These are phyloP conservation scores for Echinosophora koreensis DNA, from an alignment of 306 rosid genomes.

Conservation along the genomic window DNA sequence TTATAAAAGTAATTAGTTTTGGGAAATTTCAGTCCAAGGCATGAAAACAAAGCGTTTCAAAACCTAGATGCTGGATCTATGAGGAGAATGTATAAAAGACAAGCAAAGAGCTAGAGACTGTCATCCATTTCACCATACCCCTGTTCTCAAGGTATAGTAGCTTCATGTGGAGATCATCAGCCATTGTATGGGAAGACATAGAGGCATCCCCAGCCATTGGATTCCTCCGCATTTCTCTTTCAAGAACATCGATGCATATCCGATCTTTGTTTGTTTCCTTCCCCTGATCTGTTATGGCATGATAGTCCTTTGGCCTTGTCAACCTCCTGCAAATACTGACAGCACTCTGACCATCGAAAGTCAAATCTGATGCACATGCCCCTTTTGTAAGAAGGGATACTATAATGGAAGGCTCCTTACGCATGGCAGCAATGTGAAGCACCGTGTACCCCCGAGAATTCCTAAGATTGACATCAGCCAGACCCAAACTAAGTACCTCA, in stretches of 20 bases:
- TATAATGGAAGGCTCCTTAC: slow-evolving; percentile 81
- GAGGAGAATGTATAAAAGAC: slow-evolving; percentile 24
- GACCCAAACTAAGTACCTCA: slow-evolving; percentile 71
- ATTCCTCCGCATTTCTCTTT: slow-evolving; percentile 88
- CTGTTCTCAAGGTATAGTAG: slow-evolving; percentile 84
- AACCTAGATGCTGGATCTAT: slow-evolving; percentile 11
- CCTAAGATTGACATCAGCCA: slow-evolving; percentile 73
- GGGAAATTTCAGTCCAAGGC: neutral
- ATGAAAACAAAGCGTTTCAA: neutral
- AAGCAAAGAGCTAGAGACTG: slow-evolving; percentile 17
- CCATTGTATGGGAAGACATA: slow-evolving; percentile 54
- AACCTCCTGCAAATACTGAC: slow-evolving; percentile 88
- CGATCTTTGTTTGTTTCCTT: slow-evolving; percentile 86
- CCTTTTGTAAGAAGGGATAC: slow-evolving; percentile 78
- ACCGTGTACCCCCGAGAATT: slow-evolving; percentile 77
- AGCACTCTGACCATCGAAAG: slow-evolving; percentile 82
- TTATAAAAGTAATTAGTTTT: neutral
- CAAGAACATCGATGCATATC: slow-evolving; percentile 89
- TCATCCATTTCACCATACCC: slow-evolving; percentile 58
- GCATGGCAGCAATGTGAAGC: slow-evolving; percentile 93
- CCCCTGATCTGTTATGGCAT: slow-evolving; percentile 65
- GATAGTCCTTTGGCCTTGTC: slow-evolving; percentile 89
- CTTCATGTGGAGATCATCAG: slow-evolving; percentile 75
- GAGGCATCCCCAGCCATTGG: slow-evolving; percentile 65
- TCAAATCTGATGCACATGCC: slow-evolving; percentile 73